These are phyloP conservation scores for Dipodascus albidus DNA, from an alignment of 805 yeast species.

Conservation along the genomic window DNA sequence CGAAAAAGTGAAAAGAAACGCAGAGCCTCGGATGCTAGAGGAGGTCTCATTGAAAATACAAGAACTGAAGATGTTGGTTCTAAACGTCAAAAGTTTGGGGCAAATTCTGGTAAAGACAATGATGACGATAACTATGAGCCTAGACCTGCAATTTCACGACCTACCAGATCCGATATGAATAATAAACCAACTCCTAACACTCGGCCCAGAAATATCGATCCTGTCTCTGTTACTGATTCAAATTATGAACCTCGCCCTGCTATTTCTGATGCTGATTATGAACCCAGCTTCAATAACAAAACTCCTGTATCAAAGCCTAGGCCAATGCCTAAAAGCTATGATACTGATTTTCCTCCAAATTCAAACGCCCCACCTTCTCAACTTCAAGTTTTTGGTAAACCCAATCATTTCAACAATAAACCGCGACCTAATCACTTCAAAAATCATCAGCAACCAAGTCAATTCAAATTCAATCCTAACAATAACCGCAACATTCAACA, in stretches of 20 bases:
- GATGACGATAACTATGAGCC: not conserved
- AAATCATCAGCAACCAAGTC: too few relatives aligned
- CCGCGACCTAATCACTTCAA: not conserved
- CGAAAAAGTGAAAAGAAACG: not conserved
- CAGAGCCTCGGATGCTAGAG: not conserved
- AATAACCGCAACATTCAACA: not conserved
- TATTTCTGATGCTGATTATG: not conserved
- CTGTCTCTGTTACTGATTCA: not conserved
- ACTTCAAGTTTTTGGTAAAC: not conserved
- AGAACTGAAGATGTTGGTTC: too few relatives aligned
- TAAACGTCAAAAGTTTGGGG: too few relatives aligned
- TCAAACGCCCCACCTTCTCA: not conserved
- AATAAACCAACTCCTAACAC: not conserved
- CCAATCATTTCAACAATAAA: not conserved
- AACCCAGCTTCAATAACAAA: not conserved
- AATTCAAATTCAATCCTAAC: not conserved
- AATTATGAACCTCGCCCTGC: constrained; percentile 1
- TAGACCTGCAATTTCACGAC: not conserved
- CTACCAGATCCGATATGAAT: not conserved
- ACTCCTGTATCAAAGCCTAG: not conserved
- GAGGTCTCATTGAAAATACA: too few relatives aligned
- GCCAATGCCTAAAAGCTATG: not conserved
- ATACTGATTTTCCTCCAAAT: not conserved
- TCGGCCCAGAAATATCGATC: not conserved
- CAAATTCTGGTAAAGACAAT: not conserved